Evolutionary conservation across 225 moss, liverwort and hornwort species (phyloP), one percentile per base, ranked within the genome.

Genomic region (Marchantia polymorpha): DNA sequence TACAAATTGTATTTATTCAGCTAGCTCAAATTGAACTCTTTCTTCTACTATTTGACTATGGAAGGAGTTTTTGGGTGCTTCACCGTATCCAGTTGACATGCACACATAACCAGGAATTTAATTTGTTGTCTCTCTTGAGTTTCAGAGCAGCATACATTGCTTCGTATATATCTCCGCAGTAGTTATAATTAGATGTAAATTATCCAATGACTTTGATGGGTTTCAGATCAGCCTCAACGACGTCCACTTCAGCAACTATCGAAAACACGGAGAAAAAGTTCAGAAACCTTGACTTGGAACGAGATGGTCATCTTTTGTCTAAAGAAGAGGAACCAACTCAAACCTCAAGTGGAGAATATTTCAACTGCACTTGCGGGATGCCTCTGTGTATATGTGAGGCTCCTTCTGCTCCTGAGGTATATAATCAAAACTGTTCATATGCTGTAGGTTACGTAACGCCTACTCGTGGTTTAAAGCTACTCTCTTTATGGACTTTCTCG

Each of bases 341-440:
- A 81, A 84, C 81, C 64, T 82, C 84, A 59, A 81, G 87, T 56
- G 84, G 74, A 76, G 80, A 83, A 73, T 87, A 92, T 61, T 84
- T 93, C 78, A 87, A 91, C 69, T 97, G 96, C 87, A 92, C 90
- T 71, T 97, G 96, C 84, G 94, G 96, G 76, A 94, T 97, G 96
- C 96, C 96, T n/a, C 85, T 97, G 67, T 97, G 96, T 85, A 97
- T 97, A 70, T 97, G 96, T 63, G 89, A 94, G 90, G 90, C 90
- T 81, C 91, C 89, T 49, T 81, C 89, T 73, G 78, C 86, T 25
- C 88, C 90, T n/a, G 89, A 96, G 96, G 96, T 96, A 86, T 29
- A 29, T 25, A 23, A 4, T 39, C 39, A 5, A 39, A 2, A 39
- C 39, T 39, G 14, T 16, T 39, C 1, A 29, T 20, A 16, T 59